Percentiles rank a stretch among this genome's conserved stretches.
These are phyloP conservation scores for Sedum album DNA, from an alignment of 164 flowering plant species.

Conservation along the genomic window DNA sequence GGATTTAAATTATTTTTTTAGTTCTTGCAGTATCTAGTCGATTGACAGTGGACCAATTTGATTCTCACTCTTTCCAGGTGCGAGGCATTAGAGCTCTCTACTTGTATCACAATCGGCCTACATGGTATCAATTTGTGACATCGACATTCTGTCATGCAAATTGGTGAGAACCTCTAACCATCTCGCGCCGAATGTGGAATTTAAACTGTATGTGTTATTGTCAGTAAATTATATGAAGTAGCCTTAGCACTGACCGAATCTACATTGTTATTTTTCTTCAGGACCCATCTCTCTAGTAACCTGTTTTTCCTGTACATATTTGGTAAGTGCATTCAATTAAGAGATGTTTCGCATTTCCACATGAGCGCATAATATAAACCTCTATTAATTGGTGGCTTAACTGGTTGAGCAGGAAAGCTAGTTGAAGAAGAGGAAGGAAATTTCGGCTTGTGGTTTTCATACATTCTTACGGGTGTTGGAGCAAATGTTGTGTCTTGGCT, in stretches of 20 bases:
- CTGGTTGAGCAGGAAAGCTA: conserved; percentile 61
- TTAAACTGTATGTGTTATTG: background rate
- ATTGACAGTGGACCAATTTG: conserved; percentile 6
- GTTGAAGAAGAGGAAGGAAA: conserved; percentile 99
- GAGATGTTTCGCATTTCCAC: background rate
- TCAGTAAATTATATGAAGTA: background rate
- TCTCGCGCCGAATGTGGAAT: background rate
- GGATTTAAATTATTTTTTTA: background rate
- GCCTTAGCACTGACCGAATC: background rate
- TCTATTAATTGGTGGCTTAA: background rate
- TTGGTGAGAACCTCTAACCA: conserved; percentile 49
- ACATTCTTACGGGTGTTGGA: conserved; percentile 86
- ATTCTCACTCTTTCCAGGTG: conserved; percentile 27
- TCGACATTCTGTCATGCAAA: conserved; percentile 92
- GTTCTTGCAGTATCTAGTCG: background rate
- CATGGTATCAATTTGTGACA: conserved; percentile 92
- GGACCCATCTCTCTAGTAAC: conserved; percentile 98
- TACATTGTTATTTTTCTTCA: conserved; percentile 21
- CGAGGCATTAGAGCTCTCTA: conserved; percentile 49
- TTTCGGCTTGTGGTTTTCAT: conserved; percentile 81
- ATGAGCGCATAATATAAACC: background rate
- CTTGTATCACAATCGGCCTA: conserved; percentile 70
- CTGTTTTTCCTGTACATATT: conserved; percentile 93
- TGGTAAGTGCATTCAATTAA: conserved; percentile 42
- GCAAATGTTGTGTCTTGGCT: conserved; percentile 97